Conservation (phyloP, 768 basidiomycete species). For the Serendipita sp. region DNA sequence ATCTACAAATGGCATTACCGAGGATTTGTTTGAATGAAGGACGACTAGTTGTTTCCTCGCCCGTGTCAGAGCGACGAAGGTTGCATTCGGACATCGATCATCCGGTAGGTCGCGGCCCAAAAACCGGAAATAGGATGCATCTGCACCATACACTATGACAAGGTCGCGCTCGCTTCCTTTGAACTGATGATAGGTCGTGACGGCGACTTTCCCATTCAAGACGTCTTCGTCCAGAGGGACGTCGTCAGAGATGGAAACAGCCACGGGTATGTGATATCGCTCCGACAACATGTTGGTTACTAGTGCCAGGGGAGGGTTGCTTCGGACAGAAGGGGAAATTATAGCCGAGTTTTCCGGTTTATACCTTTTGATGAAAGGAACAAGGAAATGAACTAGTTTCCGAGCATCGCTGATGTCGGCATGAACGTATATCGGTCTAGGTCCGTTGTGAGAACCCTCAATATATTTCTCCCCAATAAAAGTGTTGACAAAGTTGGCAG, state of each 20-base stretch:
- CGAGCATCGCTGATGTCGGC: neutral
- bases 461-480: slow-evolving; percentile 8
- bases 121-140: slow-evolving; percentile 1
- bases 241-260: slow-evolving; percentile 1
- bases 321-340: slow-evolving; percentile 6
- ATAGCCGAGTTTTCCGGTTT: neutral
- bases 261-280: neutral
- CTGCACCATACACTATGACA: slow-evolving; percentile 6
- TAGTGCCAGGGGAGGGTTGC: neutral
- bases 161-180: slow-evolving; percentile 7
- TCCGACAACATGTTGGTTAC: slow-evolving; percentile 3
- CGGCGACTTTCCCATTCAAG: slow-evolving; percentile 1
- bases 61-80: slow-evolving; percentile 8
- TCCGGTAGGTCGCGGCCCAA: slow-evolving; percentile 6
- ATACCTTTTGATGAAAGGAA: slow-evolving; percentile 1
- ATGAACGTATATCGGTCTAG: neutral
- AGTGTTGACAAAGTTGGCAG: slow-evolving; percentile 1
- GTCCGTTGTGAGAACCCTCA: slow-evolving; percentile 4
- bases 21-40: neutral
- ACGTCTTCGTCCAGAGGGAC: neutral
- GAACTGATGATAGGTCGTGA: slow-evolving; percentile 7
- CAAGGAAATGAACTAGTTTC: neutral
- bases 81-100: slow-evolving; percentile 6
- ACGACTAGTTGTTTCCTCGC: slow-evolving; percentile 7
- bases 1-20: slow-evolving; percentile 8